These are phyloP conservation scores for Sphaerulina populicola DNA, from an alignment of 2,329 filamentous ascomycete species.

Conservation along the genomic window DNA sequence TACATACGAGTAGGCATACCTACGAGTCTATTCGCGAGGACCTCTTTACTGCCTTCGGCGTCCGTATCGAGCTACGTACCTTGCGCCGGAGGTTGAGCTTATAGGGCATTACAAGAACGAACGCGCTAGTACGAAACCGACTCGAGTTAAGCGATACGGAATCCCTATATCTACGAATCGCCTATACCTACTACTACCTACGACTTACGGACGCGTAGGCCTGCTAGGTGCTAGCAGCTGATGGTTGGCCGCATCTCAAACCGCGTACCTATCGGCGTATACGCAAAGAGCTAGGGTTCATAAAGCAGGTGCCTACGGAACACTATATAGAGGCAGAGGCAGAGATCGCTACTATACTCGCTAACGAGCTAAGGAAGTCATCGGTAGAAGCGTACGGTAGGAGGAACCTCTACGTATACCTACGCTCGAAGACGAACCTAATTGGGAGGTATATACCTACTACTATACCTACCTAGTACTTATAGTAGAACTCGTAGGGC, in stretches of 20 bases:
- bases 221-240: too few relatives aligned
- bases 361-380: background rate
- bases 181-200: background rate
- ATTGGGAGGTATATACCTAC: background rate
- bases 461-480: background rate
- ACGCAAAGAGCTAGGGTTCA: background rate
- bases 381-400: background rate
- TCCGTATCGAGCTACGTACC: too few relatives aligned
- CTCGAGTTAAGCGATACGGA: background rate
- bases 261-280: background rate
- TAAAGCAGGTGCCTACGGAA: background rate
- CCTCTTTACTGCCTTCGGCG: too few relatives aligned
- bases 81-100: too few relatives aligned
- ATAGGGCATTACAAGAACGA: too few relatives aligned
- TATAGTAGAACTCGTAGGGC: background rate
- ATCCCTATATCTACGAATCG: background rate
- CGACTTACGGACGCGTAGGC: background rate
- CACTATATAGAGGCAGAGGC: background rate
- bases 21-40: too few relatives aligned
- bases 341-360: background rate
- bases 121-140: background rate
- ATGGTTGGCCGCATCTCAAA: too few relatives aligned
- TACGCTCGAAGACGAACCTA: background rate
- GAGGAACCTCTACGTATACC: background rate
- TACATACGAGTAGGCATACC: too few relatives aligned